These are phyloP conservation scores for Rubroboletus pulcherrimus DNA, from an alignment of 768 basidiomycete species.

Conservation along the genomic window DNA sequence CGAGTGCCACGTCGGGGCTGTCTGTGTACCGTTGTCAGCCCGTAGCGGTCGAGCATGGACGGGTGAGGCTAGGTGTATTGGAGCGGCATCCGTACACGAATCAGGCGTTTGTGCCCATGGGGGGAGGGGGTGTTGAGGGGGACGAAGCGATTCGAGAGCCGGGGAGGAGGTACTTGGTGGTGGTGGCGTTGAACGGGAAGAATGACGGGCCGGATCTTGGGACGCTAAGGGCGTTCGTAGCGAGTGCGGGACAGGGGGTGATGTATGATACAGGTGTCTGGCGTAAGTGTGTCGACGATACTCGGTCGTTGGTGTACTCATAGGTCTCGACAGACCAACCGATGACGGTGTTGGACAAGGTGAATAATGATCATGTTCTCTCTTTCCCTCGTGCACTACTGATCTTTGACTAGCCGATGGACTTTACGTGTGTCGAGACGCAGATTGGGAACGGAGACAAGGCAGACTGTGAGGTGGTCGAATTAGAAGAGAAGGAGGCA, in stretches of 20 bases:
- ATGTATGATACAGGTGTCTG: conserved; percentile 81
- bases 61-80: conserved; percentile 62
- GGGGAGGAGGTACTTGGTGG: conserved; percentile 67
- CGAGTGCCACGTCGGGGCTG: conserved; percentile 61
- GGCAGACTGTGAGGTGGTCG: conserved; percentile 84
- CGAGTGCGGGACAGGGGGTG: conserved; percentile 78
- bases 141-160: conserved; percentile 46
- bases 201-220: conserved; percentile 75
- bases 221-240: conserved; percentile 79
- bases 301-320: conserved; percentile 1
- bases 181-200: conserved; percentile 75
- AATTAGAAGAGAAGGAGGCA: conserved; percentile 29
- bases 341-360: conserved; percentile 76
- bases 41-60: conserved; percentile 40
- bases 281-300: conserved; percentile 59
- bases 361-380: conserved; percentile 18
- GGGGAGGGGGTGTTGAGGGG: conserved; percentile 43
- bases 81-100: conserved; percentile 89
- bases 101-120: conserved; percentile 95
- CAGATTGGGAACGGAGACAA: conserved; percentile 79
- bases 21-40: conserved; percentile 83
- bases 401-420: conserved; percentile 51
- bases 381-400: background rate
- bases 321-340: conserved; percentile 70
- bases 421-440: conserved; percentile 88